These are phyloP conservation scores for Pestalotiopsis sp. DNA, from an alignment of 2,329 filamentous ascomycete species.

Conservation along the genomic window DNA sequence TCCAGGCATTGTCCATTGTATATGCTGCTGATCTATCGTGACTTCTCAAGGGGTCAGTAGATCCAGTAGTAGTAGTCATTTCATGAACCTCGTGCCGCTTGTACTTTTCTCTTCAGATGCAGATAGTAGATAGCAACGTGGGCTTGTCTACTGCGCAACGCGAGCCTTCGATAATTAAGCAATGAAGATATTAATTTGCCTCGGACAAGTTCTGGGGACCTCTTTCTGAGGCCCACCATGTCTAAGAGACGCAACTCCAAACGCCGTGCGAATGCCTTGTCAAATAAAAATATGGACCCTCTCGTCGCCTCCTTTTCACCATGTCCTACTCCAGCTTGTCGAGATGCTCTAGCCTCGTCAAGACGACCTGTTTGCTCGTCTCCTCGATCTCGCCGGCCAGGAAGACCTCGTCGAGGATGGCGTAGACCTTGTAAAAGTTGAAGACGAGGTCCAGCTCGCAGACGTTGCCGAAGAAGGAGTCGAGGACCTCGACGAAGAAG, in stretches of 20 bases:
- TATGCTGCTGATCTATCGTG: background rate
- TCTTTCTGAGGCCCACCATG: background rate
- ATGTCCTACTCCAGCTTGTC: constrained; percentile 81
- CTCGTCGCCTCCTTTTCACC: background rate
- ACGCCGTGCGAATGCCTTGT: constrained; percentile 9
- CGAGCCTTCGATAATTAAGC: background rate
- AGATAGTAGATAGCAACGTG: background rate
- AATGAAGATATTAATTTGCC: background rate
- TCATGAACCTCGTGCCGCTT: background rate
- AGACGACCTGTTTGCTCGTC: constrained; percentile 96
- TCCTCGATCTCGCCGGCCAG: constrained; percentile 97
- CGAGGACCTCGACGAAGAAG: constrained; percentile 98
- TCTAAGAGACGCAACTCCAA: constrained; percentile 4
- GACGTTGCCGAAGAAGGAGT: constrained; percentile 98
- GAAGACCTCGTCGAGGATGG: constrained; percentile 97
- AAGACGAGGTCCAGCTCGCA: constrained; percentile 93
- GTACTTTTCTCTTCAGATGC: background rate
- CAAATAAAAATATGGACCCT: background rate
- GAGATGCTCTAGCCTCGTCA: constrained; percentile 91
- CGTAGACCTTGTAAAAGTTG: constrained; percentile 89
- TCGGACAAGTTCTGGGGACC: background rate
- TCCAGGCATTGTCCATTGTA: background rate
- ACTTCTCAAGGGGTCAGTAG: background rate
- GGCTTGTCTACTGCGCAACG: background rate
- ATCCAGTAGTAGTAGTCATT: background rate